Base-by-base conservation (phyloP, 192 early-diverging fungal genomes). In the Umbelopsis ramanniana region DNA sequence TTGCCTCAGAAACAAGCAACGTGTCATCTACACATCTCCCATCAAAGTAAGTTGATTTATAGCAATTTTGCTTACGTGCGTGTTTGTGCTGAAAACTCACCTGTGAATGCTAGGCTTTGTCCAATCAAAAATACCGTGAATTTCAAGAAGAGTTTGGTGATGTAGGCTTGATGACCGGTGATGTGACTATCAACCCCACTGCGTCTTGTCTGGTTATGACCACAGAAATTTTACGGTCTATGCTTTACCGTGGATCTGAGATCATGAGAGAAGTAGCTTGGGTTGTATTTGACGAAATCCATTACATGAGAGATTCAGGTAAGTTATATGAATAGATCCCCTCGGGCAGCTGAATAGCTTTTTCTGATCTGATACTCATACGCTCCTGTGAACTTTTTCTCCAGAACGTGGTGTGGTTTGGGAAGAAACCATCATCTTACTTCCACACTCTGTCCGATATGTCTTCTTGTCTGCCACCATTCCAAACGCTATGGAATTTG, bases 221-320 rank as follows among this genome's bases (percentile, higher is more conserved):
- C 0, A 99, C 97, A 0, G 97, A 99, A 83, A 99, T 99, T 92
- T 81, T 99, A 60, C 86, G 97, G 33, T 91, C 89, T 48, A 99
- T 99, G 97, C 86, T 99, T 24, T 99, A 99, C 81, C 89, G 96
- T 52, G 97, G 97, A 17, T 94, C 91, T 22, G 96, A 98, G 74
- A 86, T 99, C 53, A 93, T 98, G 88, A 89, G 96, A 54, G 97
- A 99, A 82, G 94, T 99, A 2, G 91, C 95, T 2, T 99, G 96
- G 96, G 95, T 99, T 37, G 87, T 99, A 37, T 99, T 96, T 82
- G 97, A 99, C 76, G 97, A 99, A 86, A 94, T 99, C 67, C 97
- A 98, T 81, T 99, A 99, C 78, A 97, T 99, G 97, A 82, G 95
- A 63, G 96, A 98, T 81, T 91, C 91, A 75, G 84, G 89, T 89